Evolutionary conservation across 495 filamentous ascomycete species (phyloP).

Genomic region (Penicillium dipodomyicola): DNA sequence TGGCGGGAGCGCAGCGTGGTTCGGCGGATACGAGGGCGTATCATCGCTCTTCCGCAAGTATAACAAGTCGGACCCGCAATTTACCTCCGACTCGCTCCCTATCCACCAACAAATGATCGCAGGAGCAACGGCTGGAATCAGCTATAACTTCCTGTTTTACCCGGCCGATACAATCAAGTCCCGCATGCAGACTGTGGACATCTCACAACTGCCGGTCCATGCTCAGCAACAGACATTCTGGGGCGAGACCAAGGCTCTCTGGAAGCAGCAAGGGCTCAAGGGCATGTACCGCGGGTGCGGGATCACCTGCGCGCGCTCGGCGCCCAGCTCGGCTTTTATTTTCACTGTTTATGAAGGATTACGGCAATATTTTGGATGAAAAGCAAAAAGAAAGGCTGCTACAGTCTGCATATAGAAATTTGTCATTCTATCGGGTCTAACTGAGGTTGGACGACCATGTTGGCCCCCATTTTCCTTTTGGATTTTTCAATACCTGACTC

Average conservation of each 20-base stretch:
- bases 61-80: constrained; percentile 16
- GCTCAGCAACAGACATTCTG: constrained; percentile 60
- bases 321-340: constrained; percentile 95
- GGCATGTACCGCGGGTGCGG: constrained; percentile 93
- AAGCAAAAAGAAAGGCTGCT: background rate
- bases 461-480: background rate
- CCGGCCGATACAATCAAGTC: constrained; percentile 97
- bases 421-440: background rate
- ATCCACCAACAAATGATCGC: constrained; percentile 82
- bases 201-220: constrained; percentile 38
- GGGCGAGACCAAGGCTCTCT: constrained; percentile 65
- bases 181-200: constrained; percentile 87
- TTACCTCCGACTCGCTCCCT: constrained; percentile 24
- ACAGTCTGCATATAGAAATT: constrained; percentile 12
- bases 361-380: constrained; percentile 59
- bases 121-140: constrained; percentile 88
- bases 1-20: constrained; percentile 92
- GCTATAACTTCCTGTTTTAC: constrained; percentile 95
- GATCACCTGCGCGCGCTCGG: constrained; percentile 82
- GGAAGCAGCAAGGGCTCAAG: constrained; percentile 74
- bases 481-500: background rate
- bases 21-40: constrained; percentile 84
- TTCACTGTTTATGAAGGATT: constrained; percentile 90
- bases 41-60: constrained; percentile 60
- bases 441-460: background rate